A percentile compares a stretch with the other conserved stretches of the same genome.
Evolutionary conservation across 495 filamentous ascomycete species (phyloP).

Genomic region (Immersiella caudata): DNA sequence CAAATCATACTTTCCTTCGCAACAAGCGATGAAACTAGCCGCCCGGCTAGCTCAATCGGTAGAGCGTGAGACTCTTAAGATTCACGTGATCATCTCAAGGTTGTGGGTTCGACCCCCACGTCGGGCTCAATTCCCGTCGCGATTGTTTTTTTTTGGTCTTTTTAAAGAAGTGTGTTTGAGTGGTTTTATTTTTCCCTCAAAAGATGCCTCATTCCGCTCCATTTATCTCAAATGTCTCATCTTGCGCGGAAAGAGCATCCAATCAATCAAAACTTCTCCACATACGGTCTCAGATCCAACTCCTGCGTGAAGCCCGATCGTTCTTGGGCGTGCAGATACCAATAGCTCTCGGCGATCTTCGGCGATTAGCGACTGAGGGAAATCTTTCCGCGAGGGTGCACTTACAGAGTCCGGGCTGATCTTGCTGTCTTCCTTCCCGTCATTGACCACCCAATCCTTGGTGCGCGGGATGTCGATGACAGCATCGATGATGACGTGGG

Average conservation of each 20-base stretch:
- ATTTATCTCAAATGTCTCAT: conserved; percentile 4
- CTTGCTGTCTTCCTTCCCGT: conserved; percentile 68
- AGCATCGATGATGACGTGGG: conserved; percentile 84
- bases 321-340: conserved; percentile 86
- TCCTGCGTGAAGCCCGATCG: conserved; percentile 80
- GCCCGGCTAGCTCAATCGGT: conserved; percentile 75
- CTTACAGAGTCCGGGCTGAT: conserved; percentile 79
- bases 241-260: not conserved
- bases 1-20: not conserved
- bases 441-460: conserved; percentile 60
- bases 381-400: conserved; percentile 29
- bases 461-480: conserved; percentile 83
- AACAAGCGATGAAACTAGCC: not conserved
- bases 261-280: conserved; percentile 66
- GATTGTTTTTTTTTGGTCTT: not conserved
- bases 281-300: conserved; percentile 76
- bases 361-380: conserved; percentile 10
- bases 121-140: conserved; percentile 38
- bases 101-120: conserved; percentile 39
- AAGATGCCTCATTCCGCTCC: not conserved
- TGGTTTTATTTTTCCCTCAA: not conserved
- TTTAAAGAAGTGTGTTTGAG: not conserved
- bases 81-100: conserved; percentile 33
- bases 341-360: conserved; percentile 87
- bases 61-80: conserved; percentile 78